Percentiles rank a stretch among this genome's conserved stretches.
Evolutionary conservation across 2,329 filamentous ascomycete genomes (phyloP).

Genomic region (Clonostachys byssicola): DNA sequence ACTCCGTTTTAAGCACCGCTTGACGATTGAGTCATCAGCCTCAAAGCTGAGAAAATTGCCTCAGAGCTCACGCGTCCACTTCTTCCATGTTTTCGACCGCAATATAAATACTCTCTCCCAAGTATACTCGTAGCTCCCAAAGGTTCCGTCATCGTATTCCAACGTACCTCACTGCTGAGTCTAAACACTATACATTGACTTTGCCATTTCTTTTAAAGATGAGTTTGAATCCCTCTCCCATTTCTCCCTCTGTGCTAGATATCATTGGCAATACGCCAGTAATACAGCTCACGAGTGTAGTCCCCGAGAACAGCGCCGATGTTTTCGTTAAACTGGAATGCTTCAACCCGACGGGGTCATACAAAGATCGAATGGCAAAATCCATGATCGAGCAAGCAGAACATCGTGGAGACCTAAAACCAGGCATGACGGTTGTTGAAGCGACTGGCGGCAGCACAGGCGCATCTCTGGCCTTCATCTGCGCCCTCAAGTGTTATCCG

Average conservation of each 20-base stretch:
- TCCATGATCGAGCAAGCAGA: conserved; percentile 6
- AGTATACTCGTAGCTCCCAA: no score
- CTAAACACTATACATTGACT: no score
- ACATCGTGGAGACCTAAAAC: neutral
- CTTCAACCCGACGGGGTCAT: conserved; percentile 6
- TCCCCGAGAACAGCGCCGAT: conserved; percentile 3
- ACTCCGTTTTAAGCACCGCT: no score
- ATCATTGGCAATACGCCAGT: conserved; percentile 6
- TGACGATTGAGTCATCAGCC: no score
- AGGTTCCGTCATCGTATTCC: no score
- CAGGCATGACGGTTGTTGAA: conserved; percentile 4
- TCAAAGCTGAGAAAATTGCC: no score
- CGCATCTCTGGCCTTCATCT: conserved; percentile 5
- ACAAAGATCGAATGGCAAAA: conserved; percentile 6
- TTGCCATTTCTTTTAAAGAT: no score
- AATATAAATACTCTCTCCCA: no score
- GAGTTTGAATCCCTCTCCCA: no score
- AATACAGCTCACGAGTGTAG: conserved; percentile 3
- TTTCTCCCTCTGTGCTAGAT: neutral
- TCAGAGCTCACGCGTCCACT: no score
- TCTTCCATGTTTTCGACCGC: no score
- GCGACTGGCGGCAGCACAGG: conserved; percentile 8
- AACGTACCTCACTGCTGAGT: no score
- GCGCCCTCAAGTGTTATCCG: conserved; percentile 15
- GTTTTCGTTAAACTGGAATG: conserved; percentile 7